Conservation (phyloP, 441 rosid genomes). For the Jatropha podagrica region DNA sequence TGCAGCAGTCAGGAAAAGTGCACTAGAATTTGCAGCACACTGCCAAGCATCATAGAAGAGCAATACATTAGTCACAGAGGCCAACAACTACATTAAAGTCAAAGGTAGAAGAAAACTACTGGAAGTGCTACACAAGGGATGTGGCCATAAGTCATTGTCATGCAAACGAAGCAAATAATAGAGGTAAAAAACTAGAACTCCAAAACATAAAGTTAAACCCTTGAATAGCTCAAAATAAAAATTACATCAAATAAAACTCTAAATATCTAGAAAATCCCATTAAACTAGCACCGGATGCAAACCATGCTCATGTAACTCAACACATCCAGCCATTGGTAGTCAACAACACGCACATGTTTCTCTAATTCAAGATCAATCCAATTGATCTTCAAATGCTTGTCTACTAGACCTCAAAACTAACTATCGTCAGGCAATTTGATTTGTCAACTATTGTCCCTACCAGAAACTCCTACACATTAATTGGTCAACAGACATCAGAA, state of each 20-base stretch:
- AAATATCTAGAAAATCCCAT: not conserved
- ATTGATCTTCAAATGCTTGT: not conserved
- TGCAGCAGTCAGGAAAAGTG: conserved; percentile 93
- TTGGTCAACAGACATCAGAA: not conserved
- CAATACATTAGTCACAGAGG: conserved; percentile 19
- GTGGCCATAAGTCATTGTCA: not conserved
- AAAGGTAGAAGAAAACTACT: not conserved
- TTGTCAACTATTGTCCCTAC: not conserved
- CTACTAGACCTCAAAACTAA: not conserved
- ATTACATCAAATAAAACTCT: not conserved
- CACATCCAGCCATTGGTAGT: not conserved
- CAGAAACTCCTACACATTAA: not conserved
- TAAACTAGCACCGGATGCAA: not conserved
- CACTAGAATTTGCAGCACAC: conserved; percentile 86
- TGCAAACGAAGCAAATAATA: not conserved
- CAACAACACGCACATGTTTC: not conserved
- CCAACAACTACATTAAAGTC: conserved; percentile 1
- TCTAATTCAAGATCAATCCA: not conserved
- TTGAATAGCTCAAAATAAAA: not conserved
- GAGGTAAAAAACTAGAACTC: not conserved
- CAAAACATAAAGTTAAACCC: not conserved
- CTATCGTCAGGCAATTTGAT: not conserved
- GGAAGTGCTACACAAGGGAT: not conserved
- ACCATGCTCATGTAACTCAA: not conserved
- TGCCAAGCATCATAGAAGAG: conserved; percentile 42